Evolutionary conservation across 202 grass and related monocot species (phyloP).

Genomic region (Zizania palustris): DNA sequence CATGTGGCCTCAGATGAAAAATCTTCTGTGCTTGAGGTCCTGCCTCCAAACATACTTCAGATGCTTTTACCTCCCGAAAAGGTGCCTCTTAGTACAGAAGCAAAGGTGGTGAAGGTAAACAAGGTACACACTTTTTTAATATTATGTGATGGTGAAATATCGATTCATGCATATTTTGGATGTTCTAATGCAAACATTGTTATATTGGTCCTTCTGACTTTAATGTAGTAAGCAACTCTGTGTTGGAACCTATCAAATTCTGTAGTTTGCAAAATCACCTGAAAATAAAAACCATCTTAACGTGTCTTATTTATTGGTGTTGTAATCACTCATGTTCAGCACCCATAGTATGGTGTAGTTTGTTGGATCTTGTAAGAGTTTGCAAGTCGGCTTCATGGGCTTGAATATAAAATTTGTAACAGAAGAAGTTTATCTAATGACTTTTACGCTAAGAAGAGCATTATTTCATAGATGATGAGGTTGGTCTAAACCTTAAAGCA

Average conservation of each 20-base stretch:
- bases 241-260: background rate
- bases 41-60: slow-evolving; percentile 48
- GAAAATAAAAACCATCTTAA: background rate
- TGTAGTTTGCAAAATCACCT: background rate
- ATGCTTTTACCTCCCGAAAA: slow-evolving; percentile 60
- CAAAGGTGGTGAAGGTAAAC: slow-evolving; percentile 38
- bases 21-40: slow-evolving; percentile 31
- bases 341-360: too few species aligned
- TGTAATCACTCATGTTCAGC: too few species aligned
- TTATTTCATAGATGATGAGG: too few species aligned
- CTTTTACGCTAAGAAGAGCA: background rate
- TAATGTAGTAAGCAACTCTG: background rate
- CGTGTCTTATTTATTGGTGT: background rate
- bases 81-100: slow-evolving; percentile 36
- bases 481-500: too few species aligned
- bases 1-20: slow-evolving; percentile 27
- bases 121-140: slow-evolving; percentile 36
- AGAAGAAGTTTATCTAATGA: background rate
- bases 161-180: background rate
- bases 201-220: background rate
- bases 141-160: background rate
- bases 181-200: background rate
- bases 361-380: background rate
- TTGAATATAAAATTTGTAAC: background rate
- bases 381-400: background rate